Percentiles rank a stretch among this genome's conserved stretches.
These are phyloP conservation scores for Scheffersomyces stipitis DNA, from an alignment of 805 yeast species.

Conservation along the genomic window DNA sequence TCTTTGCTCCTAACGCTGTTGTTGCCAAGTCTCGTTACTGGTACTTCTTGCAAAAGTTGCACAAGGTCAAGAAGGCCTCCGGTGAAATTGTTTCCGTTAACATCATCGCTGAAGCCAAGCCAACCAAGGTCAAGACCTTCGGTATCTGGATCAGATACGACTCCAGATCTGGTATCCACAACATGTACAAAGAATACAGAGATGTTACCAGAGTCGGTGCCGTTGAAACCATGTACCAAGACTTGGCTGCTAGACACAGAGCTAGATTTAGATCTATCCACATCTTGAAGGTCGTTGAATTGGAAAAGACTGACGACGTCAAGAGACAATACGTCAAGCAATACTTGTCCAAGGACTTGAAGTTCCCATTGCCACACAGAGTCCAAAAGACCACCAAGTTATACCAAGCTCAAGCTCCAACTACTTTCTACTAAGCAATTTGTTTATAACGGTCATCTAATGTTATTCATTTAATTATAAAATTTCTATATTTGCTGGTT, in stretches of 20 bases:
- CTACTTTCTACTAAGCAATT: slow-evolving; percentile 85
- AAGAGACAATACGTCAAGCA: slow-evolving; percentile 99
- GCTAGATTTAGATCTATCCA: slow-evolving; percentile 99
- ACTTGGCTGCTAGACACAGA: slow-evolving; percentile 99
- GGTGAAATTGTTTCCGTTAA: slow-evolving; percentile 98
- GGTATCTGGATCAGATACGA: slow-evolving; percentile 99
- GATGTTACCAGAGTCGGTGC: slow-evolving; percentile 99
- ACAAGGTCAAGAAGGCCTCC: slow-evolving; percentile 99
- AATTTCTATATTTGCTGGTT: neutral
- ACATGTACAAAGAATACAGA: slow-evolving; percentile 99
- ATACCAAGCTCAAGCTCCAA: slow-evolving; percentile 90
- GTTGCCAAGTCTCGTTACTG: slow-evolving; percentile 99
- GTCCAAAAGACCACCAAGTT: slow-evolving; percentile 85
- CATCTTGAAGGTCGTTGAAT: slow-evolving; percentile 98
- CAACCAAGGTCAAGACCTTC: slow-evolving; percentile 99
- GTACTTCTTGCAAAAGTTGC: slow-evolving; percentile 99
- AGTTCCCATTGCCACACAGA: slow-evolving; percentile 99
- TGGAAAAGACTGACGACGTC: slow-evolving; percentile 95
- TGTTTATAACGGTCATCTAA: slow-evolving; percentile 2
- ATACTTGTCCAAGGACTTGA: slow-evolving; percentile 90
- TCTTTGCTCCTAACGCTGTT: slow-evolving; percentile 98
- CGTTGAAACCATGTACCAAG: slow-evolving; percentile 97
- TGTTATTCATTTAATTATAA: slow-evolving; percentile 1
- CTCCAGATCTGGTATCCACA: slow-evolving; percentile 99
- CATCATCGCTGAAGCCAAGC: slow-evolving; percentile 89